Percentiles rank a stretch among this genome's conserved stretches.
Evolutionary conservation across 1,284 basidiomycete species (phyloP).

Genomic region (Vanrija sp.): DNA sequence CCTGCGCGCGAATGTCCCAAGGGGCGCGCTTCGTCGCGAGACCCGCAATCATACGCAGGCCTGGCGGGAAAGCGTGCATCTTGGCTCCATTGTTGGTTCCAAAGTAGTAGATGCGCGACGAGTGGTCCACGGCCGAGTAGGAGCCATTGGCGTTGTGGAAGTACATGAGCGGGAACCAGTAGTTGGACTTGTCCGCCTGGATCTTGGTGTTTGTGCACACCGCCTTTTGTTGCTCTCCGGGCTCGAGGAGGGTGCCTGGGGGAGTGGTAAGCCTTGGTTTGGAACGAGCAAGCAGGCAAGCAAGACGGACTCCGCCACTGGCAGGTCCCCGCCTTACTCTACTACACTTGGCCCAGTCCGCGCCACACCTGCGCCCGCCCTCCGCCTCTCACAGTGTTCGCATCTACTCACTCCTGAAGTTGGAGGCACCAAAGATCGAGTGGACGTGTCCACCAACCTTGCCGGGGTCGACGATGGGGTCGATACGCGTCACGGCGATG

Average conservation of each 20-base stretch:
- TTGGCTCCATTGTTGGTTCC: conserved; percentile 6
- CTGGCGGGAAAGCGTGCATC: conserved; percentile 41
- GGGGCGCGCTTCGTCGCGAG: conserved; percentile 22
- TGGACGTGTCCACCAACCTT: conserved; percentile 45
- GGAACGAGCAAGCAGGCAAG: too few species aligned
- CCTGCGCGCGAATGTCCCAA: conserved; percentile 2
- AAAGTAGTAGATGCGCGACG: conserved; percentile 40
- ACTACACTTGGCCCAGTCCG: too few species aligned
- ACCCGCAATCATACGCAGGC: conserved; percentile 43
- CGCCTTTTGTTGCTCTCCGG: conserved; percentile 15
- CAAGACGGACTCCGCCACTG: too few species aligned
- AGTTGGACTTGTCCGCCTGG: conserved; percentile 43
- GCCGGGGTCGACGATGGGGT: conserved; percentile 49
- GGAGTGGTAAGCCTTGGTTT: not conserved
- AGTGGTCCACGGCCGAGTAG: conserved; percentile 17
- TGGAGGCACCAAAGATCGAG: conserved; percentile 40
- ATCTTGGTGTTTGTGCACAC: conserved; percentile 30
- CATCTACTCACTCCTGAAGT: conserved; percentile 25
- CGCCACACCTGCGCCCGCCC: too few species aligned
- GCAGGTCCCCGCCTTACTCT: too few species aligned
- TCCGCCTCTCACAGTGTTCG: too few species aligned
- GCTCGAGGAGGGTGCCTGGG: conserved; percentile 19
- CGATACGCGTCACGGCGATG: conserved; percentile 40
- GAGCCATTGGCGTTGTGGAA: conserved; percentile 15
- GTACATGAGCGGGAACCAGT: conserved; percentile 27